phyloP scores from a whole-genome alignment of 805 yeast genomes.

The Lachancea fermentati region DNA sequence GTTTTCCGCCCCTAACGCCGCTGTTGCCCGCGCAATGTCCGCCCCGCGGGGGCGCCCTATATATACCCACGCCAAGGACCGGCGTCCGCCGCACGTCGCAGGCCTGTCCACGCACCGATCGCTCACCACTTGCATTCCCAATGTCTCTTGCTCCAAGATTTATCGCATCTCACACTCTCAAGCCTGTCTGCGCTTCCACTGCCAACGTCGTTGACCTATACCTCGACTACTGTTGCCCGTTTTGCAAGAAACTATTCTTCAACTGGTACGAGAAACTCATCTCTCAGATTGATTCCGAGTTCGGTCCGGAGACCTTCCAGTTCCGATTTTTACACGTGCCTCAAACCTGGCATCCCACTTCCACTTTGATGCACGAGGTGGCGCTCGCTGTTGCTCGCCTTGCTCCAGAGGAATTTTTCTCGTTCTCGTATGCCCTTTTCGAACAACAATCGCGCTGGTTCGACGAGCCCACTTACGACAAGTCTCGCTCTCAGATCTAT shows the following conservation, averaged over 20 bases:
- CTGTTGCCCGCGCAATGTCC: too few species aligned
- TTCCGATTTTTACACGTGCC: slow-evolving; percentile 4
- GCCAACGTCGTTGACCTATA: slow-evolving; percentile 3
- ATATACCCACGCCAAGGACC: too few species aligned
- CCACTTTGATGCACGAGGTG: slow-evolving; percentile 3
- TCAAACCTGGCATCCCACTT: slow-evolving; percentile 8
- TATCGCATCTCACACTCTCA: slow-evolving; percentile 4
- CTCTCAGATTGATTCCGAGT: slow-evolving; percentile 2
- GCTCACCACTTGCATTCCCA: background rate
- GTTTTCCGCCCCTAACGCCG: too few species aligned
- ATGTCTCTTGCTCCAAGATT: slow-evolving; percentile 7
- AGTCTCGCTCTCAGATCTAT: slow-evolving; percentile 3
- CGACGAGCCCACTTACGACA: slow-evolving; percentile 3
- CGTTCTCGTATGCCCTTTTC: slow-evolving; percentile 1
- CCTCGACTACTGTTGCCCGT: slow-evolving; percentile 8
- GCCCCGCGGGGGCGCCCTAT: too few species aligned
- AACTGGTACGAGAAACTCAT: slow-evolving; percentile 4
- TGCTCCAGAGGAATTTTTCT: slow-evolving; percentile 1
- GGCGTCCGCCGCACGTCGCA: too few species aligned
- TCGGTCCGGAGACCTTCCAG: slow-evolving; percentile 1
- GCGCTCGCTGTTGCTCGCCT: slow-evolving; percentile 4
- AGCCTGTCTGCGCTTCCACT: background rate
- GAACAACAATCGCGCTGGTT: slow-evolving; percentile 5
- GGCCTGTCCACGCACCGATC: too few species aligned
- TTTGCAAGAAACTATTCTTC: slow-evolving; percentile 2